phyloP scores from a whole-genome alignment of 1,284 basidiomycete species.

The Heimioporus retisporus region DNA sequence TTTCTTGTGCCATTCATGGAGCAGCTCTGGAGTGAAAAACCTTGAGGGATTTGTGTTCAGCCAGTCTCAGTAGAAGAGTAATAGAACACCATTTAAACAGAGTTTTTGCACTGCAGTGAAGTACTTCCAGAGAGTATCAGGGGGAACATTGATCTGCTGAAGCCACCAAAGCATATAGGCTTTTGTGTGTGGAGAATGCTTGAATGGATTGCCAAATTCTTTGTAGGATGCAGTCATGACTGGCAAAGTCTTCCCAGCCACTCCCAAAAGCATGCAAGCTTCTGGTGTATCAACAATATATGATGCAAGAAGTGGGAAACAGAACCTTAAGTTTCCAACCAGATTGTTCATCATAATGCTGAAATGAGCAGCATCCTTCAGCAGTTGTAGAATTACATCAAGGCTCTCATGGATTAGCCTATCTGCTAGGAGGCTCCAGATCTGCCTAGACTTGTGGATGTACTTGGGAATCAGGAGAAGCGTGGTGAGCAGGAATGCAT shows the following conservation, averaged over 20 bases:
- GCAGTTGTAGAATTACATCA: neutral
- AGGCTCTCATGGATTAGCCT: neutral
- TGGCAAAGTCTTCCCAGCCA: neutral
- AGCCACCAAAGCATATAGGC: neutral
- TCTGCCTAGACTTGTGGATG: neutral
- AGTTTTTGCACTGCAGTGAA: neutral
- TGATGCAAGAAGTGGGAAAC: neutral
- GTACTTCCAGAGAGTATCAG: neutral
- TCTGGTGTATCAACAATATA: neutral
- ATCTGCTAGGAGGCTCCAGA: neutral
- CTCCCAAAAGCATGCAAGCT: neutral
- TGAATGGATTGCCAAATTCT: neutral
- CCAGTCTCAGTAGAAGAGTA: neutral
- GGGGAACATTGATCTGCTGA: neutral
- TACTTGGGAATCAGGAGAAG: neutral
- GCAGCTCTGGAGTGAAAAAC: too few relatives aligned
- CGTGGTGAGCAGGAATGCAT: neutral
- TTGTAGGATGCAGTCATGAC: neutral
- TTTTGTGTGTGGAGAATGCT: neutral
- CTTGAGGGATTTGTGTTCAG: neutral
- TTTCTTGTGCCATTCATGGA: too few relatives aligned
- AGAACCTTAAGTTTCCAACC: neutral
- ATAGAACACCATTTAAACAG: neutral
- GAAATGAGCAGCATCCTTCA: neutral
- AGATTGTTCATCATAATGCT: neutral